These are phyloP conservation scores for Pleurotus eryngii DNA, from an alignment of 768 basidiomycete species.

Conservation along the genomic window DNA sequence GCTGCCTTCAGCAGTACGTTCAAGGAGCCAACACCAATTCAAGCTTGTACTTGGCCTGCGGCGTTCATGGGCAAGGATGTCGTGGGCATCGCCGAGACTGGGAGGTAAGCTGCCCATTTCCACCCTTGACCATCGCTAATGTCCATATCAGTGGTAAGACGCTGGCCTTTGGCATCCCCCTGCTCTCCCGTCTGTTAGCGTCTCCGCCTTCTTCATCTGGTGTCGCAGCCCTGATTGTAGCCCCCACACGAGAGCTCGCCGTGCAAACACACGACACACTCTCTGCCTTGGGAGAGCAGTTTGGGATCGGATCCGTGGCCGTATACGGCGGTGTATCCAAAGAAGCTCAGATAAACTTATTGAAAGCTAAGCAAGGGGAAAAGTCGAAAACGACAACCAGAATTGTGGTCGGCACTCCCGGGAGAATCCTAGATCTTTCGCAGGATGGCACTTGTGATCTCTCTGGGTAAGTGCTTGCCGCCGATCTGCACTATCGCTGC, in stretches of 20 bases:
- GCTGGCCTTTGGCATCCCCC: slow-evolving; percentile 92
- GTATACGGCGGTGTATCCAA: slow-evolving; percentile 96
- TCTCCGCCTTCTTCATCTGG: slow-evolving; percentile 28
- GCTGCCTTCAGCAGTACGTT: slow-evolving; percentile 61
- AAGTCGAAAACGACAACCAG: slow-evolving; percentile 42
- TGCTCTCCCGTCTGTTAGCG: slow-evolving; percentile 63
- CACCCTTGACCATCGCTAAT: neutral
- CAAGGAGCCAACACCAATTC: slow-evolving; percentile 90
- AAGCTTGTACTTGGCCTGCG: slow-evolving; percentile 93
- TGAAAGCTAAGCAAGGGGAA: slow-evolving; percentile 45
- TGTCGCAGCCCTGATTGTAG: slow-evolving; percentile 74
- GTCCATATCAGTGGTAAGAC: slow-evolving; percentile 79
- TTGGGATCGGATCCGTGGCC: slow-evolving; percentile 79
- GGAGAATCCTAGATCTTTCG: slow-evolving; percentile 88
- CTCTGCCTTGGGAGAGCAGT: slow-evolving; percentile 64
- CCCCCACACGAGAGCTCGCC: slow-evolving; percentile 95
- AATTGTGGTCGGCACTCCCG: slow-evolving; percentile 94
- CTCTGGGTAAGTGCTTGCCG: slow-evolving; percentile 48
- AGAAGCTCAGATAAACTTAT: slow-evolving; percentile 68
- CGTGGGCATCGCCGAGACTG: slow-evolving; percentile 95
- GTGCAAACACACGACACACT: slow-evolving; percentile 92
- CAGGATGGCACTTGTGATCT: slow-evolving; percentile 84
- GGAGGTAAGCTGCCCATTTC: slow-evolving; percentile 49
- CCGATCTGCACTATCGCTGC: neutral
- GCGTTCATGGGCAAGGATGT: slow-evolving; percentile 81